Evolutionary conservation across 2,329 filamentous ascomycete genomes (phyloP).

Genomic region (Penicillium sclerotiorum): DNA sequence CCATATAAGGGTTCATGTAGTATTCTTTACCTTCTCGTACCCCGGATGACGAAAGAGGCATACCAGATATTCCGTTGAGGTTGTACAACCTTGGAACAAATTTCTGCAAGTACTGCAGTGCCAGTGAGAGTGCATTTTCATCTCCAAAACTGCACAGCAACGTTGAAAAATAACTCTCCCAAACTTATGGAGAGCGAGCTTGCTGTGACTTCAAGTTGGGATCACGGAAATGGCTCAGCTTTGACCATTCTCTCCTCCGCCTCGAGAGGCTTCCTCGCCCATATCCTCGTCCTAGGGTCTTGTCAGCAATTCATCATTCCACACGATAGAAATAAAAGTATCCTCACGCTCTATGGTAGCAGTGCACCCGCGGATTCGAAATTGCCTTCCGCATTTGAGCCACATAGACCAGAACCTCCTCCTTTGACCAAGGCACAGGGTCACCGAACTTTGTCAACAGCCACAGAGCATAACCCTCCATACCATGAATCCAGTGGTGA

Average conservation of each 20-base stretch:
- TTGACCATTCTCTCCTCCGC: not conserved
- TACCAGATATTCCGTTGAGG: not conserved
- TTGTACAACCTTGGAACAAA: no score
- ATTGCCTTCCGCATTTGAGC: constrained; percentile 9
- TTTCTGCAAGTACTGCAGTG: not conserved
- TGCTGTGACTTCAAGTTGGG: not conserved
- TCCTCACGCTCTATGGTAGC: constrained; percentile 8
- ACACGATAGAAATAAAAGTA: no score
- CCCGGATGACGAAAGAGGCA: not conserved
- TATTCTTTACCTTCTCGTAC: not conserved
- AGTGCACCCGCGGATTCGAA: not conserved
- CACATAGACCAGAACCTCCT: constrained; percentile 7
- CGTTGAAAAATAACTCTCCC: no score
- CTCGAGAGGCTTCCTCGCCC: constrained; percentile 1
- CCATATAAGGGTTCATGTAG: not conserved
- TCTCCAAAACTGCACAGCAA: no score
- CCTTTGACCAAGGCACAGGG: constrained; percentile 12
- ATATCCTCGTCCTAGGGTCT: constrained; percentile 5
- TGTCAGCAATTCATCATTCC: no score
- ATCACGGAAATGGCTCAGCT: not conserved
- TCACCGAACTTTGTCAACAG: constrained; percentile 22
- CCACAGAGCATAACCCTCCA: constrained; percentile 27
- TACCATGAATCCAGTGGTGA: constrained; percentile 21
- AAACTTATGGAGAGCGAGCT: no score
- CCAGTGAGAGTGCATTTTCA: not conserved